phyloP scores from a whole-genome alignment of 2,329 filamentous ascomycete genomes.

The Trichoderma koningii region DNA sequence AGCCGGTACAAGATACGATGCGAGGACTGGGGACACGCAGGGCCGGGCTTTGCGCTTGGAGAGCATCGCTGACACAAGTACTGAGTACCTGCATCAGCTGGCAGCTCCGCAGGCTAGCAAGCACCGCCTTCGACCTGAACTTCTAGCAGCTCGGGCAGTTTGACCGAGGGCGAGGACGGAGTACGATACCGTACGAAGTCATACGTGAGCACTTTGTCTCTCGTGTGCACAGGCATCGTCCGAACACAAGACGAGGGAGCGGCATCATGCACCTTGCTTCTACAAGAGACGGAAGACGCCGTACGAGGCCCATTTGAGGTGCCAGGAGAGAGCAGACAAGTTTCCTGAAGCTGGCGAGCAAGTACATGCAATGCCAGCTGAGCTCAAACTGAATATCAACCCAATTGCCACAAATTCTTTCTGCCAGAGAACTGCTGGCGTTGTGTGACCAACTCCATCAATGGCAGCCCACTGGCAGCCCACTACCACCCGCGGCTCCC shows the following conservation, averaged over 20 bases:
- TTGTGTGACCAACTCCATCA: conserved; percentile 2
- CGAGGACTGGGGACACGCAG: conserved; percentile 5
- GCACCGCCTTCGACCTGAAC: background rate
- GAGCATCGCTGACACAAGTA: conserved; percentile 12
- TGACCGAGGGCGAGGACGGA: background rate
- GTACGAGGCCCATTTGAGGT: too few species aligned
- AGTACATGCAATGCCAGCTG: too few species aligned
- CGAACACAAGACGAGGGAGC: too few species aligned
- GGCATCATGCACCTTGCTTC: too few species aligned
- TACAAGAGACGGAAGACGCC: too few species aligned
- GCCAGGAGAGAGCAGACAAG: background rate
- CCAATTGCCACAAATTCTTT: too few species aligned
- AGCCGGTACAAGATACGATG: conserved; percentile 26
- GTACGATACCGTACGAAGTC: background rate
- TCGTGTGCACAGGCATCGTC: too few species aligned
- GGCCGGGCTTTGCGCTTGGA: conserved; percentile 1
- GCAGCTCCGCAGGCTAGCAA: conserved; percentile 15
- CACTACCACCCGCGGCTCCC: conserved; percentile 23
- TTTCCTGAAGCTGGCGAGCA: background rate
- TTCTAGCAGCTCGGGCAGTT: too few species aligned
- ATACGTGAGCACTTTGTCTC: background rate
- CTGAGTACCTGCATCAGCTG: conserved; percentile 20
- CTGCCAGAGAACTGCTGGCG: conserved; percentile 2
- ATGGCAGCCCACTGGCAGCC: conserved; percentile 24
- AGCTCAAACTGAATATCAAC: too few species aligned